A percentile compares a stretch with the other conserved stretches of the same genome.
Evolutionary conservation across 2,329 filamentous ascomycete genomes (phyloP).

Genomic region (Calonectria naviculata): DNA sequence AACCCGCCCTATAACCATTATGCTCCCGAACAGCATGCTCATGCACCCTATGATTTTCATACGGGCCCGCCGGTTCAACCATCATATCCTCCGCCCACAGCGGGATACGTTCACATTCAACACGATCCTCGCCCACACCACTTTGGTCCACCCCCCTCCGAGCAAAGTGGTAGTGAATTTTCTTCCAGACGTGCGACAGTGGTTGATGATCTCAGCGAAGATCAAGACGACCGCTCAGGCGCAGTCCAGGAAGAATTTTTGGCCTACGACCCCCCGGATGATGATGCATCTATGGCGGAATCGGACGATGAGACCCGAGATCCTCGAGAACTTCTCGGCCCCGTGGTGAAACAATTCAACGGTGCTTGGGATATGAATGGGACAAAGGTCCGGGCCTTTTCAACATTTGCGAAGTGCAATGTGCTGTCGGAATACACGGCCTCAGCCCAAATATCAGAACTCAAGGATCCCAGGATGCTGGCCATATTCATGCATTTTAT

Average conservation of each 20-base stretch:
- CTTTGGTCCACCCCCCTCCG: constrained; percentile 19
- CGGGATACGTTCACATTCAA: constrained; percentile 25
- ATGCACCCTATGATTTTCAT: constrained; percentile 34
- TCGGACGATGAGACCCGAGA: constrained; percentile 67
- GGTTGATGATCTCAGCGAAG: constrained; percentile 13
- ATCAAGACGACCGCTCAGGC: constrained; percentile 12
- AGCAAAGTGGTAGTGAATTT: constrained; percentile 21
- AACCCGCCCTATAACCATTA: constrained; percentile 29
- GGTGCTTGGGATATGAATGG: constrained; percentile 45
- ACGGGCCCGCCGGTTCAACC: constrained; percentile 19
- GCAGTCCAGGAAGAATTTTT: constrained; percentile 24
- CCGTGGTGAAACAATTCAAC: constrained; percentile 50
- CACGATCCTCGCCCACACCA: constrained; percentile 30
- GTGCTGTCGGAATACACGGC: constrained; percentile 75
- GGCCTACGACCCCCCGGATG: constrained; percentile 53
- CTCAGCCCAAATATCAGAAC: constrained; percentile 73
- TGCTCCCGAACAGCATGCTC: constrained; percentile 24
- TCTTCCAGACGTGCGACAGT: constrained; percentile 11
- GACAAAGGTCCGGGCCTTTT: constrained; percentile 61
- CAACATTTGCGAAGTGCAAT: constrained; percentile 58
- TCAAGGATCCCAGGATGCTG: constrained; percentile 83
- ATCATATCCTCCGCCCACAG: constrained; percentile 23
- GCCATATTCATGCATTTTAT: constrained; percentile 93
- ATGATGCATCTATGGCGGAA: constrained; percentile 71
- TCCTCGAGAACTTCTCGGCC: constrained; percentile 46